These are phyloP conservation scores for Hsuehochloa calcarea DNA, from an alignment of 176 grass and related monocot genomes.

Conservation along the genomic window DNA sequence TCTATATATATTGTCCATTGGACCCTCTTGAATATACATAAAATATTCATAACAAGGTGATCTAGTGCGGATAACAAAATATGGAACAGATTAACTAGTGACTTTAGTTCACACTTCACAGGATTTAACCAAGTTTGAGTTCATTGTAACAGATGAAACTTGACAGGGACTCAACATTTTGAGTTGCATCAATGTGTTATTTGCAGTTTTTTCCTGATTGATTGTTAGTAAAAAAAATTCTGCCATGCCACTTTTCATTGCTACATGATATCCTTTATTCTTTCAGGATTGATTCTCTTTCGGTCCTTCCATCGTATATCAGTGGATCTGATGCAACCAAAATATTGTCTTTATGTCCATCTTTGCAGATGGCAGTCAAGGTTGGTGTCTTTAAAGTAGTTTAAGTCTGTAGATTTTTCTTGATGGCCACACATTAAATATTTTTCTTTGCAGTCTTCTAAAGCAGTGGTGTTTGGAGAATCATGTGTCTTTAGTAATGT, in stretches of 20 bases:
- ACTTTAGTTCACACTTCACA: conserved; percentile 1
- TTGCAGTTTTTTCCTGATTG: not conserved
- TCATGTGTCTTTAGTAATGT: conserved; percentile 66
- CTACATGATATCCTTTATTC: conserved; percentile 7
- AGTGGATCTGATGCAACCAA: conserved; percentile 74
- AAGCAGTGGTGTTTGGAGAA: conserved; percentile 74
- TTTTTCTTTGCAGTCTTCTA: conserved; percentile 74
- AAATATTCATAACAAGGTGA: too few species aligned
- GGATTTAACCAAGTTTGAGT: conserved; percentile 6
- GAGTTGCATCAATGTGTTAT: not conserved
- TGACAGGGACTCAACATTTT: conserved; percentile 1
- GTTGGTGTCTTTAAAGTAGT: conserved; percentile 42
- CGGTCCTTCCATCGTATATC: conserved; percentile 86
- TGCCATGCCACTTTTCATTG: conserved; percentile 6
- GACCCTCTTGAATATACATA: too few species aligned
- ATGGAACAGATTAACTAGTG: conserved; percentile 5
- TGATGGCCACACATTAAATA: conserved; percentile 29
- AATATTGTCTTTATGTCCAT: conserved; percentile 78
- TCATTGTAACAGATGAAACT: conserved; percentile 26
- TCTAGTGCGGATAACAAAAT: not conserved
- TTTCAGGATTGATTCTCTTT: conserved; percentile 92
- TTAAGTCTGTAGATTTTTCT: conserved; percentile 29
- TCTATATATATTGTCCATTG: too few species aligned
- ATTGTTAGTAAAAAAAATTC: not conserved
- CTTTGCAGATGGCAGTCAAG: conserved; percentile 79